These are phyloP conservation scores for Clitoria ternatea DNA, from an alignment of 306 rosid species.

Conservation along the genomic window DNA sequence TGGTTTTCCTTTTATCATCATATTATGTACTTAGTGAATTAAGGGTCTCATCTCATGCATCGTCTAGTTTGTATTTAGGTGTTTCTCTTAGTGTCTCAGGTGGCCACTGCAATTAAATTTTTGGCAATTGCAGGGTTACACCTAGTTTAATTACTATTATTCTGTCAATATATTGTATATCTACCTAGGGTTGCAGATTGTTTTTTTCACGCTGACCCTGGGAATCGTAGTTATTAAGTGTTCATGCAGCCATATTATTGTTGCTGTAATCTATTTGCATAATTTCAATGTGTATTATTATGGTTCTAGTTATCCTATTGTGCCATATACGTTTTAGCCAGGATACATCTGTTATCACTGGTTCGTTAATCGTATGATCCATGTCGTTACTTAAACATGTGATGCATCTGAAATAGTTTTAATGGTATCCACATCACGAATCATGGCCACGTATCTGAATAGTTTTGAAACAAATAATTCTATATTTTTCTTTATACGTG, in stretches of 20 bases:
- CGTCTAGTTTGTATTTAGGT: conserved; percentile 10
- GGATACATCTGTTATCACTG: too few relatives aligned
- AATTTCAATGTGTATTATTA: neutral
- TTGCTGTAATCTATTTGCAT: conserved; percentile 15
- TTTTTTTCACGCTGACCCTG: conserved; percentile 52
- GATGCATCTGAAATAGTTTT: too few relatives aligned
- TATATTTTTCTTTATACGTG: too few relatives aligned
- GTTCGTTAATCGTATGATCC: too few relatives aligned
- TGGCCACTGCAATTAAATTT: conserved; percentile 70
- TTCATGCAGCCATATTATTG: neutral
- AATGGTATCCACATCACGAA: too few relatives aligned
- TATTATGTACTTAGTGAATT: too few relatives aligned
- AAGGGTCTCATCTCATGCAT: neutral
- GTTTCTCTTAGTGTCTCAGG: conserved; percentile 19
- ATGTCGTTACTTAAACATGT: too few relatives aligned
- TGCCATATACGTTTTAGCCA: too few relatives aligned
- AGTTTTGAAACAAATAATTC: too few relatives aligned
- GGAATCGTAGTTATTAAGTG: conserved; percentile 16
- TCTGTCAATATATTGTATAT: conserved; percentile 48
- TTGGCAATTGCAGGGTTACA: conserved; percentile 62
- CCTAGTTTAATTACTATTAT: neutral
- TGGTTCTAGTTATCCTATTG: too few relatives aligned
- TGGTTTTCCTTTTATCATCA: neutral
- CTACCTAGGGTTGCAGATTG: conserved; percentile 46
- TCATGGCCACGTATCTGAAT: too few relatives aligned